phyloP scores from a whole-genome alignment of 352 stramenopile genomes.

The Globisporangium takayamanum region DNA sequence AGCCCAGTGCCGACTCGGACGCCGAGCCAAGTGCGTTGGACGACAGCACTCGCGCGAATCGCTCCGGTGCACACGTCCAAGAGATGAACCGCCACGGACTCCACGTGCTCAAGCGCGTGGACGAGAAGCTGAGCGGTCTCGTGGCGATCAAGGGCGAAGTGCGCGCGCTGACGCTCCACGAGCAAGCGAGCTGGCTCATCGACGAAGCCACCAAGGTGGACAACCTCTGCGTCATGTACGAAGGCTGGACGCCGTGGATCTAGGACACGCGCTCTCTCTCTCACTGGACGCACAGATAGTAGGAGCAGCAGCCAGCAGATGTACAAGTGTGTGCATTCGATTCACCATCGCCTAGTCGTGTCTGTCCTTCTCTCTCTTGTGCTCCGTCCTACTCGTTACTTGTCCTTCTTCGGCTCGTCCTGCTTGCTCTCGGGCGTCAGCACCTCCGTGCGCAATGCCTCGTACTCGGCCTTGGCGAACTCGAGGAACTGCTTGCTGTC shows the following conservation, averaged over 20 bases:
- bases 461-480: constrained; percentile 63
- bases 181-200: constrained; percentile 81
- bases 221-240: constrained; percentile 87
- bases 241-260: constrained; percentile 88
- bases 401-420: constrained; percentile 11
- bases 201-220: constrained; percentile 67
- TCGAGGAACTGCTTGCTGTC: constrained; percentile 56
- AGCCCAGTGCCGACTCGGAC: constrained; percentile 1
- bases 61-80: constrained; percentile 5
- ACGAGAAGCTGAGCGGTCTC: constrained; percentile 64
- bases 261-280: constrained; percentile 15
- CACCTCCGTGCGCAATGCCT: constrained; percentile 36
- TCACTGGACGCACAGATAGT: neutral
- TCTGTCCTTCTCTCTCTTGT: neutral
- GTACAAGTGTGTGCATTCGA: neutral
- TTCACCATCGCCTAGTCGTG: neutral
- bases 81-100: constrained; percentile 47
- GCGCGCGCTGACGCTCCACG: constrained; percentile 45
- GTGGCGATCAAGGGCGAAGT: constrained; percentile 28
- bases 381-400: neutral
- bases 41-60: neutral
- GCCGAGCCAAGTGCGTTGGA: neutral
- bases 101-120: constrained; percentile 64
- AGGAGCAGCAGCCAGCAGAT: neutral
- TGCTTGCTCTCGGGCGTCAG: neutral